Conservation (phyloP, 148 eudicot genomes). For the Camellia lanceoleosa region DNA sequence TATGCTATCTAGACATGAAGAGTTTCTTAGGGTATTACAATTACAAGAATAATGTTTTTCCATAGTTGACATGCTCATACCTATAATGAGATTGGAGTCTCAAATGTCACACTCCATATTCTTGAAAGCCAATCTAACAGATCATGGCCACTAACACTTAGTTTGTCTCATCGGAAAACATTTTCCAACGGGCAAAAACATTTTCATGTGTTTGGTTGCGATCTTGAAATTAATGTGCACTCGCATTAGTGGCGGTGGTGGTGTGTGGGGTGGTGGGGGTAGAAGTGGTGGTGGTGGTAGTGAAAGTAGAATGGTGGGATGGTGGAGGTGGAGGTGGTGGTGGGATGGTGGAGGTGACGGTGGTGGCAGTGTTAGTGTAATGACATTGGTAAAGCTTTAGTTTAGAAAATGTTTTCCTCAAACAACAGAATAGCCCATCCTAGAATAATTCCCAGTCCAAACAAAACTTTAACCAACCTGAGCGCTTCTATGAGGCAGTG, state of each 20-base stretch:
- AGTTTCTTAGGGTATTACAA: neutral
- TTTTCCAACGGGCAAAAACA: too few species aligned
- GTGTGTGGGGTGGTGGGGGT: too few species aligned
- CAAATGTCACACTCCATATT: neutral
- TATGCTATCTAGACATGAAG: neutral
- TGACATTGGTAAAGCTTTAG: neutral
- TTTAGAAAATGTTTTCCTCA: neutral
- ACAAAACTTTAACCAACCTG: constrained; percentile 51
- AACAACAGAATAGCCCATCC: neutral
- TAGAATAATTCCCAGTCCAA: neutral
- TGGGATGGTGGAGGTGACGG: too few species aligned
- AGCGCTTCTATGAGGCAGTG: constrained; percentile 82
- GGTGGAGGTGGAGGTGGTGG: too few species aligned
- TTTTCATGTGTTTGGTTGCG: too few species aligned
- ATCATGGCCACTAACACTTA: too few species aligned
- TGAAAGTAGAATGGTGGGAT: too few species aligned
- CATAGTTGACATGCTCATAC: constrained; percentile 1
- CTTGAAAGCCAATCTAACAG: neutral
- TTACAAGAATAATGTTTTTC: neutral
- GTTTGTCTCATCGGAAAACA: too few species aligned
- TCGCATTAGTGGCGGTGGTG: too few species aligned
- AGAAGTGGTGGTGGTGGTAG: too few species aligned
- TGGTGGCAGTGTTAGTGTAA: too few species aligned
- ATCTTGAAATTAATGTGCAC: too few species aligned
- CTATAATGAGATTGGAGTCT: neutral